Conservation (phyloP, 495 filamentous ascomycete genomes). For the Penicillium manginii region DNA sequence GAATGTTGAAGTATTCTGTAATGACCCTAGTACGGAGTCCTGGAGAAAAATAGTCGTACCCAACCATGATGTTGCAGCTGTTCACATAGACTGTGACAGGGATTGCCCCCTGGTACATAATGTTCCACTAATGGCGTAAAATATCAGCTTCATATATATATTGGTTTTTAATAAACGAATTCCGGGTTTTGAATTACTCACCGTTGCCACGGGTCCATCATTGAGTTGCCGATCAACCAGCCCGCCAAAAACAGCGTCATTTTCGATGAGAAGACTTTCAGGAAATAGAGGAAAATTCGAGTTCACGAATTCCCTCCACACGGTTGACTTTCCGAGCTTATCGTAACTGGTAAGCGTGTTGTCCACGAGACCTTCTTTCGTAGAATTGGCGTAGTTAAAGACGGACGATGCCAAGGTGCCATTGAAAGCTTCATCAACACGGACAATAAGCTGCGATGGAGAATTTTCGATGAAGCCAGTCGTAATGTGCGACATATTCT, state of each 20-base stretch:
- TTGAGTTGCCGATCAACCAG: slow-evolving; percentile 20
- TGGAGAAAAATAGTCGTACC: slow-evolving; percentile 35
- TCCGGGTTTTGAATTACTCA: background rate
- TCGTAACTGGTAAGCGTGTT: slow-evolving; percentile 28
- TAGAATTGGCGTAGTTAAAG: slow-evolving; percentile 36
- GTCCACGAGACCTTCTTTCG: slow-evolving; percentile 30
- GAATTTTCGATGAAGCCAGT: slow-evolving; percentile 35
- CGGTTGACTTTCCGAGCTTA: slow-evolving; percentile 4
- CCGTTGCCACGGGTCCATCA: slow-evolving; percentile 13
- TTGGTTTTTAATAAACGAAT: no score
- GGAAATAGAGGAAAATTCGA: slow-evolving; percentile 28
- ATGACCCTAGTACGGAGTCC: slow-evolving; percentile 22
- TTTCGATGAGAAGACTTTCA: slow-evolving; percentile 24
- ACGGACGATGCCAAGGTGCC: slow-evolving; percentile 30
- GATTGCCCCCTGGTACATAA: slow-evolving; percentile 28
- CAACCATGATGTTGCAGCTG: slow-evolving; percentile 26
- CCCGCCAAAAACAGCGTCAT: slow-evolving; percentile 26
- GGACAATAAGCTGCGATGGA: slow-evolving; percentile 24
- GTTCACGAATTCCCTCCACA: slow-evolving; percentile 25
- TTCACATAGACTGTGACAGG: slow-evolving; percentile 33
- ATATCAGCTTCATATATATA: no score
- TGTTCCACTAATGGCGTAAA: slow-evolving; percentile 20
- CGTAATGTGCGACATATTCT: slow-evolving; percentile 35
- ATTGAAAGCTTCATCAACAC: slow-evolving; percentile 31
- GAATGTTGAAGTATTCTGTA: background rate